These are phyloP conservation scores for Lathyrus tuberosus DNA, from an alignment of 306 rosid genomes.

Conservation along the genomic window DNA sequence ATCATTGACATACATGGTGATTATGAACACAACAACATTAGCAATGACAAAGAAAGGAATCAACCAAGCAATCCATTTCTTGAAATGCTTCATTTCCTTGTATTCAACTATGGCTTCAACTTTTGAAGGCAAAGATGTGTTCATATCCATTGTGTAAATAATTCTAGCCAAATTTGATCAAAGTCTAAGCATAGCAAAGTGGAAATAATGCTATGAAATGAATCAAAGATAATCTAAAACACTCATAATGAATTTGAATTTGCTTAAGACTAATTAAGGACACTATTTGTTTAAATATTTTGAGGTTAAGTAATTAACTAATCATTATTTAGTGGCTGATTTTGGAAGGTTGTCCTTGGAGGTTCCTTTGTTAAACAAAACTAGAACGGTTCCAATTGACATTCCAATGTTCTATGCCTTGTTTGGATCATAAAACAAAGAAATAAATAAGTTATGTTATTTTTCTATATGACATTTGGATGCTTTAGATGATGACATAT, in stretches of 20 bases:
- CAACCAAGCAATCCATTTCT: conserved; percentile 85
- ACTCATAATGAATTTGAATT: conserved; percentile 8
- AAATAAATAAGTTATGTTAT: conserved; percentile 3
- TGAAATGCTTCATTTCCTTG: conserved; percentile 63
- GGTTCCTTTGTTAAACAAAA: conserved; percentile 7
- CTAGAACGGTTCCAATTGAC: no score
- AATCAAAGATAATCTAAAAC: neutral
- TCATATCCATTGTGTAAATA: conserved; percentile 46
- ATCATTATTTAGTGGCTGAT: conserved; percentile 14
- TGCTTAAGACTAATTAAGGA: neutral
- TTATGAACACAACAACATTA: conserved; percentile 55
- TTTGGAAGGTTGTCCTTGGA: conserved; percentile 39
- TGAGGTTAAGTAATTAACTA: conserved; percentile 6
- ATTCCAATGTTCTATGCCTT: conserved; percentile 25
- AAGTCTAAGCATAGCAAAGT: no score
- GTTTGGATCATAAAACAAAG: conserved; percentile 26
- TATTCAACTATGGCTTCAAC: conserved; percentile 38
- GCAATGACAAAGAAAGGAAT: conserved; percentile 69
- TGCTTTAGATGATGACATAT: conserved; percentile 31
- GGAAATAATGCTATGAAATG: no score
- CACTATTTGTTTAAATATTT: conserved; percentile 20
- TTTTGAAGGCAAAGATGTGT: conserved; percentile 41
- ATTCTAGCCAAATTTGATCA: no score
- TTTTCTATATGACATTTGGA: conserved; percentile 43
- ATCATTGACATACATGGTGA: conserved; percentile 87